phyloP scores from a whole-genome alignment of 164 flowering plant species.

The Dillenia suffruticosa region DNA sequence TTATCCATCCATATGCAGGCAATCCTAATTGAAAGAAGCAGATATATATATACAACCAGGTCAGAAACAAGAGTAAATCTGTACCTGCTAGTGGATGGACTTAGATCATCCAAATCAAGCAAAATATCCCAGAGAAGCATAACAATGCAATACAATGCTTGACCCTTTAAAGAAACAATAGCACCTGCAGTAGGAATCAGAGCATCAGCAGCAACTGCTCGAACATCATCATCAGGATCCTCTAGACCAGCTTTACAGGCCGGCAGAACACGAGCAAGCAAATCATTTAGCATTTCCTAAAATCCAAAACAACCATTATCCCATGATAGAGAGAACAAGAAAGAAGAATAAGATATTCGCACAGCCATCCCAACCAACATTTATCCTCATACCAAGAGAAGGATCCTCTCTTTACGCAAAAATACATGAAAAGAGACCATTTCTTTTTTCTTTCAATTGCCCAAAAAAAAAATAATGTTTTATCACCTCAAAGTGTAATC shows the following conservation, averaged over 20 bases:
- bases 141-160: constrained; percentile 66
- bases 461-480: no score
- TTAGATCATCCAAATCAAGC: constrained; percentile 96
- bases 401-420: neutral
- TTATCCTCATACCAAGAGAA: neutral
- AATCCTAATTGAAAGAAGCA: neutral
- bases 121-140: constrained; percentile 98
- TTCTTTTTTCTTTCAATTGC: no score
- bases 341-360: neutral
- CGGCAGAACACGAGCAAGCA: constrained; percentile 75
- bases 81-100: constrained; percentile 99
- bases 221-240: constrained; percentile 99
- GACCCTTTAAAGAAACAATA: constrained; percentile 64
- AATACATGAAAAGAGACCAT: neutral
- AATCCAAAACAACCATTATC: constrained; percentile 3
- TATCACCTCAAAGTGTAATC: no score
- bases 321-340: neutral
- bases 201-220: constrained; percentile 99
- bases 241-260: constrained; percentile 92
- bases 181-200: constrained; percentile 80
- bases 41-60: no score
- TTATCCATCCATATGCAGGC: neutral
- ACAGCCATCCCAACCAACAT: no score
- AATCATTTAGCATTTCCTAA: constrained; percentile 84
- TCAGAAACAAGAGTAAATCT: neutral